Conservation (phyloP, 108 stramenopile species). For the Cyclostephanos tholiformis region DNA sequence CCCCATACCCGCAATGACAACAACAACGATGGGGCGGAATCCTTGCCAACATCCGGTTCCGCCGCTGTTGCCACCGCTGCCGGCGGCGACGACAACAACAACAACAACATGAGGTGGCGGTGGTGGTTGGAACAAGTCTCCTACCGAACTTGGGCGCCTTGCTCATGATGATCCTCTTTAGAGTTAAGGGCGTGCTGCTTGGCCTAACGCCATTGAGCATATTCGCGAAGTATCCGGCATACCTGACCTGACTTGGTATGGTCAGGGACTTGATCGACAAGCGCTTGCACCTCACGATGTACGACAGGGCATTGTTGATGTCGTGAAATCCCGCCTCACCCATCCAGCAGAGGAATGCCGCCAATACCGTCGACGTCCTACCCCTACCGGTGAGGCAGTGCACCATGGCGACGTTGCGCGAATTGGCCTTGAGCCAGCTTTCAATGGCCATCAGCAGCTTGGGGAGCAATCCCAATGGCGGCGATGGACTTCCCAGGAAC, state of each 20-base stretch:
- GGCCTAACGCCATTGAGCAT: slow-evolving; percentile 86
- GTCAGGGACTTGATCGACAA: too few relatives aligned
- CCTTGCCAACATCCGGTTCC: too few relatives aligned
- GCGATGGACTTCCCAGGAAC: slow-evolving; percentile 94
- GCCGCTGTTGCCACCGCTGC: too few relatives aligned
- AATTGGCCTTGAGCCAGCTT: slow-evolving; percentile 93
- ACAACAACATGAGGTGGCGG: slow-evolving; percentile 91
- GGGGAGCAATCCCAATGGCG: slow-evolving; percentile 92
- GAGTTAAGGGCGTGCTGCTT: too few relatives aligned
- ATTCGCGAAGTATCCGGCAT: slow-evolving; percentile 90
- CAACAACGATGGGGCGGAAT: too few relatives aligned
- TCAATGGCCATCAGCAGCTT: slow-evolving; percentile 90
- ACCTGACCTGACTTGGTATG: slow-evolving; percentile 92
- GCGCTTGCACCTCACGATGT: too few relatives aligned
- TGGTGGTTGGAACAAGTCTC: too few relatives aligned
- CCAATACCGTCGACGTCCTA: slow-evolving; percentile 85
- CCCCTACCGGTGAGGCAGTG: slow-evolving; percentile 98
- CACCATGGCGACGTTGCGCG: slow-evolving; percentile 89
- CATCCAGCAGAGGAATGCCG: slow-evolving; percentile 94
- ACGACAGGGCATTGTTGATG: slow-evolving; percentile 80
- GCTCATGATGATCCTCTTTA: too few relatives aligned
- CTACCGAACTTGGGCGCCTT: too few relatives aligned
- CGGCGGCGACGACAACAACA: too few relatives aligned
- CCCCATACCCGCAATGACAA: too few relatives aligned
- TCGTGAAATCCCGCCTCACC: slow-evolving; percentile 88